Base-by-base conservation (phyloP, 176 grass and related monocot species). In the Rhynchospora pubera region DNA sequence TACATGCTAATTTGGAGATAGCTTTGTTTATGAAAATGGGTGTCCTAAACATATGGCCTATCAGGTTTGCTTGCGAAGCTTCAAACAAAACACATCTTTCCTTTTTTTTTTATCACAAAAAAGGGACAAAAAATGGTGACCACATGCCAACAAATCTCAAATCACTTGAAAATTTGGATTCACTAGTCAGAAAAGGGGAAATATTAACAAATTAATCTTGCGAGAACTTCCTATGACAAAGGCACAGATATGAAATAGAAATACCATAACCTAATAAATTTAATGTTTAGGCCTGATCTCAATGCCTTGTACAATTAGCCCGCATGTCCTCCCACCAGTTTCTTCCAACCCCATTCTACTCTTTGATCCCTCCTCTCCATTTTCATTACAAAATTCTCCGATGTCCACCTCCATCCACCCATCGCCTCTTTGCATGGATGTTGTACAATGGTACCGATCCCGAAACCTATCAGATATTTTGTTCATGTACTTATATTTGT, bases 341-440 rank as follows among this genome's bases (percentile, higher is more conserved):
- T 88, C 91, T 56, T 3, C 26, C 18, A 97, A 67, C 28, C 52
- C 81, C 19, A 71, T 89, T 53, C 42, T 70, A 3, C 83, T 81
- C 62, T 88, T 87, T 4, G n/a, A n/a, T n/a, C 84, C 83, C 9
- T 89, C 78, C 0, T 80, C 85, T 16, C 53, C 87, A 12, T 61
- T 71, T 1, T 75, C 83, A 0, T 30, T 87, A 13, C 56, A 24
- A 69, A 95, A 88, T 57, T 85, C 73, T 2, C 93, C 91, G 60
- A 89, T 43, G 69, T 88, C 87, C 57, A 97, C 1, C 83, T 97
- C 93, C 85, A 86, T 86, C 93, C 89, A 62, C 59, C 65, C 63
- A 5, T 39, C 30, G 12, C 6, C 14, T 66, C 63, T 66, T 39
- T 39, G 1, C 28, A 32, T 65, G 5, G 62, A 13, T 12, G 53